These are phyloP conservation scores for Metschnikowia drakensbergensis DNA, from an alignment of 805 yeast species.

Conservation along the genomic window DNA sequence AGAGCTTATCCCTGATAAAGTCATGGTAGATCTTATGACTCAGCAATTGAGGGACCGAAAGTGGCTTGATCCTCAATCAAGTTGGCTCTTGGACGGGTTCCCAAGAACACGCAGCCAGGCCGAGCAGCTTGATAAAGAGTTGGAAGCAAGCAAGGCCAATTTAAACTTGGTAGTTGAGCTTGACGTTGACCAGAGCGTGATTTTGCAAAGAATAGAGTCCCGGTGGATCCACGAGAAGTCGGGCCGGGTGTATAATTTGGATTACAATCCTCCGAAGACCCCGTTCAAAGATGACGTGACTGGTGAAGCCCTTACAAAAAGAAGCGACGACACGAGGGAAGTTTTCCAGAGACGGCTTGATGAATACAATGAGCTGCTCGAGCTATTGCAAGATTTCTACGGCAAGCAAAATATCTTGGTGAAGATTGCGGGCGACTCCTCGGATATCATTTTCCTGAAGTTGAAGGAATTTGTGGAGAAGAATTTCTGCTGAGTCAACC, in stretches of 20 bases:
- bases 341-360: constrained; percentile 67
- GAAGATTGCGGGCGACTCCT: constrained; percentile 69
- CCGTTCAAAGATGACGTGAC: constrained; percentile 84
- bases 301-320: constrained; percentile 76
- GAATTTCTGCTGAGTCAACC: background rate
- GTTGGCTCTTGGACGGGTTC: constrained; percentile 88
- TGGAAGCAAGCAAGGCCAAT: constrained; percentile 35
- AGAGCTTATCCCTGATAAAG: constrained; percentile 64
- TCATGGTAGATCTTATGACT: constrained; percentile 59
- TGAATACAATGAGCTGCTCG: constrained; percentile 53
- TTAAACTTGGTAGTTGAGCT: constrained; percentile 81
- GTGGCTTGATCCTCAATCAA: constrained; percentile 43
- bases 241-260: constrained; percentile 81
- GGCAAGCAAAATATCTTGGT: constrained; percentile 39
- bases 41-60: constrained; percentile 40
- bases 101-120: constrained; percentile 84
- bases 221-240: constrained; percentile 82
- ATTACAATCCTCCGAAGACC: constrained; percentile 84
- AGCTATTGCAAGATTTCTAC: constrained; percentile 67
- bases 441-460: constrained; percentile 81
- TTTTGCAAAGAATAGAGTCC: constrained; percentile 75
- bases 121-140: constrained; percentile 43
- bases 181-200: constrained; percentile 81
- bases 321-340: constrained; percentile 79
- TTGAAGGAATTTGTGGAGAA: constrained; percentile 39